Evolutionary conservation across 306 rosid genomes (phyloP).

Genomic region (Quercus robur): DNA sequence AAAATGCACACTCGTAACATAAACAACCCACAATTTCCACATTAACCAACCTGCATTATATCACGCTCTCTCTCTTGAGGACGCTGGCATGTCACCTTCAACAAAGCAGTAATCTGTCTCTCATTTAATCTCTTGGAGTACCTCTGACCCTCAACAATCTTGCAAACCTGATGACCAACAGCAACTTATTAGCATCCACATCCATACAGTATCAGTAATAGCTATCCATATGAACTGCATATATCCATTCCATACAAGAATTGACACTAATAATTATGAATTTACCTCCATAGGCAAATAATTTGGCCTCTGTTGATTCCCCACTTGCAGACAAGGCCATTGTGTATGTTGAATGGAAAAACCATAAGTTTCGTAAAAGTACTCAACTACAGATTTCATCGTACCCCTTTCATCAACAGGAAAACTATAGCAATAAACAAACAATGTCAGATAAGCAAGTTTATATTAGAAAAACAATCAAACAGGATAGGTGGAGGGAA

Average conservation of each 20-base stretch:
- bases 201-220: not conserved
- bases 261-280: not conserved
- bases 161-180: conserved; percentile 65
- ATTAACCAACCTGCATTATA: conserved; percentile 60
- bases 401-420: conserved; percentile 97
- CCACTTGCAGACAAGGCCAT: conserved; percentile 98
- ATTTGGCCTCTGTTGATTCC: conserved; percentile 84
- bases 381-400: conserved; percentile 88
- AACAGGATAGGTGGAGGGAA: not conserved
- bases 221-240: not conserved
- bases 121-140: conserved; percentile 85
- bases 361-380: conserved; percentile 85
- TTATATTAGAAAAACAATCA: not conserved
- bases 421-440: conserved; percentile 47
- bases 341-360: conserved; percentile 80
- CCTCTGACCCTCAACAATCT: conserved; percentile 94
- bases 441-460: conserved; percentile 6
- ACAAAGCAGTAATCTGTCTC: conserved; percentile 81
- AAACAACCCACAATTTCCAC: not conserved
- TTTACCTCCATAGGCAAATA: conserved; percentile 95
- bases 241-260: not conserved
- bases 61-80: conserved; percentile 83
- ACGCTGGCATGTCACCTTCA: conserved; percentile 92
- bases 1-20: not conserved
- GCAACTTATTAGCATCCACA: conserved; percentile 13